Conservation (phyloP, 305 asterid genomes). For the Ajuga reptans region DNA sequence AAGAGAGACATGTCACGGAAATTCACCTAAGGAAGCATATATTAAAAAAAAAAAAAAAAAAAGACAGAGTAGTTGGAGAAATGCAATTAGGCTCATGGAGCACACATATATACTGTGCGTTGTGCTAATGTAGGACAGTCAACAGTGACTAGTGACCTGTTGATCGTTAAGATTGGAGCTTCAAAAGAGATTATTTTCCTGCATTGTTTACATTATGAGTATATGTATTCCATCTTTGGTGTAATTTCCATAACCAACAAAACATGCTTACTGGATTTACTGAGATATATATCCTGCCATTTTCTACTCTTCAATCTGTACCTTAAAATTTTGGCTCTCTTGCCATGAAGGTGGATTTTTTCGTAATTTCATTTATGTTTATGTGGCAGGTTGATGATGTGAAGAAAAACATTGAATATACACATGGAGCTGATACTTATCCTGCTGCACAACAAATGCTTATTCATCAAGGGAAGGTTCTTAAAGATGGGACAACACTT, state of each 20-base stretch:
- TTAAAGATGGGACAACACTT: slow-evolving; percentile 66
- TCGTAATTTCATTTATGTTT: neutral
- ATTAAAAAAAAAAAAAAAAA: no score
- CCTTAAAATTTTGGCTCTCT: neutral
- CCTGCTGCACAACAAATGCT: slow-evolving; percentile 78
- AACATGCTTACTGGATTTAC: neutral
- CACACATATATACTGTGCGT: no score
- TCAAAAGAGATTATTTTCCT: neutral
- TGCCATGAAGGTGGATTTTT: neutral
- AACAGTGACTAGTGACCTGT: no score
- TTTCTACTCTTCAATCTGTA: neutral
- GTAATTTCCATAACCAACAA: neutral
- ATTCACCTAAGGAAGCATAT: no score
- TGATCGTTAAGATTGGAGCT: neutral
- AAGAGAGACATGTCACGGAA: neutral
- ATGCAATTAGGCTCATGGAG: neutral
- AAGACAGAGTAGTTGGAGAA: no score
- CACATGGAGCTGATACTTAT: slow-evolving; percentile 64
- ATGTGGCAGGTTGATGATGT: slow-evolving; percentile 56
- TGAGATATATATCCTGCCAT: neutral
- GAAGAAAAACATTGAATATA: slow-evolving; percentile 60
- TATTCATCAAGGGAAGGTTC: slow-evolving; percentile 77
- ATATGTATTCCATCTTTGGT: neutral
- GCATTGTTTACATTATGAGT: neutral
- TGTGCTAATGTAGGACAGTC: no score